A percentile compares a stretch with the other conserved stretches of the same genome.
Conservation (phyloP, 1,284 basidiomycete species). For the Clitocybe nebularis region DNA sequence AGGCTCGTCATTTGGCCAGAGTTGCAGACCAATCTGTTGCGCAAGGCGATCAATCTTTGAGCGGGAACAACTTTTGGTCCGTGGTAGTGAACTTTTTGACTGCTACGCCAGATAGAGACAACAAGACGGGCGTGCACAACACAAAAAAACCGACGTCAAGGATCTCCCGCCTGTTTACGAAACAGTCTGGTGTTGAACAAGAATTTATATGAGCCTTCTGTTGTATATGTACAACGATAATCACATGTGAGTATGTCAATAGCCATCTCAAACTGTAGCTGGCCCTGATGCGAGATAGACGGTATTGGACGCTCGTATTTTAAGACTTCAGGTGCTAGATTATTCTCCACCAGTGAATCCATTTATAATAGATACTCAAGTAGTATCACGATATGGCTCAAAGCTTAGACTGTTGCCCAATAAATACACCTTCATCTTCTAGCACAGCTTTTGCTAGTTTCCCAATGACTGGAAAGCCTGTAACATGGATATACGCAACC, state of each 20-base stretch:
- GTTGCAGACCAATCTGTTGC: constrained; percentile 65
- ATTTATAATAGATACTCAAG: too few species aligned
- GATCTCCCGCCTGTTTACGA: neutral
- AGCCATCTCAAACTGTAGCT: too few species aligned
- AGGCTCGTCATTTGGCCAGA: constrained; percentile 65
- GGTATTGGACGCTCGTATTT: too few species aligned
- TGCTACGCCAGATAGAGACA: constrained; percentile 25
- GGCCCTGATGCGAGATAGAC: too few species aligned
- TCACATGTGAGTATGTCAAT: too few species aligned
- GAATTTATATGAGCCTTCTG: neutral
- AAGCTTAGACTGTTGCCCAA: constrained; percentile 33
- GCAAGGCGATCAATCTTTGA: constrained; percentile 51
- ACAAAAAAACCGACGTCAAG: neutral
- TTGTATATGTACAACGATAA: neutral
- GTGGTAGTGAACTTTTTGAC: constrained; percentile 60
- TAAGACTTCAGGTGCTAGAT: too few species aligned
- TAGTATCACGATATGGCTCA: constrained; percentile 18
- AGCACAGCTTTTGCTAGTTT: constrained; percentile 56
- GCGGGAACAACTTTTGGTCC: constrained; percentile 69
- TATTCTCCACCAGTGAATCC: too few species aligned
- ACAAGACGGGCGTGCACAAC: neutral
- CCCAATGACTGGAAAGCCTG: constrained; percentile 64
- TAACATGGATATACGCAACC: constrained; percentile 52
- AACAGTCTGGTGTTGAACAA: neutral
- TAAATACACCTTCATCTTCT: constrained; percentile 44